phyloP scores from a whole-genome alignment of 768 basidiomycete species.

The Boletus fagicola region DNA sequence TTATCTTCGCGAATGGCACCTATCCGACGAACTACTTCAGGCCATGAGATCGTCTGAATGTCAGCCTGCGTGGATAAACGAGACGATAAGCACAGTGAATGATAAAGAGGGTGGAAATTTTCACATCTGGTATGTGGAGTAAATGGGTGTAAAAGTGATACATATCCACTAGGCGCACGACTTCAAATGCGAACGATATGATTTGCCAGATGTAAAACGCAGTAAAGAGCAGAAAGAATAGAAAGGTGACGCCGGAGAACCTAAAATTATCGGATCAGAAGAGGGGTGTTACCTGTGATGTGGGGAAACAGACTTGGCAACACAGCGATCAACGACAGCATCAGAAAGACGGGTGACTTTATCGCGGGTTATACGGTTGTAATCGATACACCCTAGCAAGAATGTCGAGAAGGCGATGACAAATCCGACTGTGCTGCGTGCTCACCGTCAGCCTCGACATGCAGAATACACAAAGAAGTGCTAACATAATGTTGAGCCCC shows the following conservation, averaged over 20 bases:
- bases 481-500: slow-evolving; percentile 93
- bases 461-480: slow-evolving; percentile 29
- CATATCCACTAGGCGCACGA: slow-evolving; percentile 86
- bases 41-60: slow-evolving; percentile 97
- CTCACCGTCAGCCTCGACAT: slow-evolving; percentile 24
- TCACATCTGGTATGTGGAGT: slow-evolving; percentile 90
- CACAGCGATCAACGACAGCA: slow-evolving; percentile 78
- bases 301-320: slow-evolving; percentile 62
- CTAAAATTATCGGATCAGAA: slow-evolving; percentile 39
- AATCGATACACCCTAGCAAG: slow-evolving; percentile 92
- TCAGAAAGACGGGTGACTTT: slow-evolving; percentile 70
- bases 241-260: slow-evolving; percentile 77
- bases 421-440: slow-evolving; percentile 87
- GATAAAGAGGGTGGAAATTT: slow-evolving; percentile 17
- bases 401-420: slow-evolving; percentile 99
- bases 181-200: slow-evolving; percentile 68
- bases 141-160: slow-evolving; percentile 95
- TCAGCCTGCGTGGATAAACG: slow-evolving; percentile 67
- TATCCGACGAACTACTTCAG: slow-evolving; percentile 88
- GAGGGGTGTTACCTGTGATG: background rate
- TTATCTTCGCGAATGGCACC: slow-evolving; percentile 89
- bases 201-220: slow-evolving; percentile 90
- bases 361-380: slow-evolving; percentile 70
- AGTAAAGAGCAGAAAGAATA: slow-evolving; percentile 85
- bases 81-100: slow-evolving; percentile 11